Conservation (phyloP, 1,284 basidiomycete genomes). For the Cutaneotrichosporon cutaneum region DNA sequence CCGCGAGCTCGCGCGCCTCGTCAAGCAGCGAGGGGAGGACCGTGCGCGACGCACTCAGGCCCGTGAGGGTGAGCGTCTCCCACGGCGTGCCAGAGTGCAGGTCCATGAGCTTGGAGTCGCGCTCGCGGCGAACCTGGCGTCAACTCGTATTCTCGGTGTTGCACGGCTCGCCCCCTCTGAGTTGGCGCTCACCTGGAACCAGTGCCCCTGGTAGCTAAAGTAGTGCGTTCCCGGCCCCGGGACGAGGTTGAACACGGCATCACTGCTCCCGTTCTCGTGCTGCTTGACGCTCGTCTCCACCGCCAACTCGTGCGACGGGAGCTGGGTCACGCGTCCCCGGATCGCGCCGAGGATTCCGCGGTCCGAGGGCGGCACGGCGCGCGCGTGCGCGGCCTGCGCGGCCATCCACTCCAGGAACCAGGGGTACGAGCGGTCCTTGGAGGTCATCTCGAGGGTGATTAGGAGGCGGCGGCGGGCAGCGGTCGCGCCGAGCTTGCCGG, state of each 20-base stretch:
- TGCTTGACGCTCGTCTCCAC: slow-evolving; percentile 90
- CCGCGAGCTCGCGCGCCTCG: slow-evolving; percentile 85
- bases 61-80: slow-evolving; percentile 95
- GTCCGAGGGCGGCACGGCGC: slow-evolving; percentile 28
- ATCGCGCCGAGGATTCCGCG: slow-evolving; percentile 28
- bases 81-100: slow-evolving; percentile 89
- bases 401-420: slow-evolving; percentile 99
- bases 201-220: slow-evolving; percentile 83
- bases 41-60: slow-evolving; percentile 77
- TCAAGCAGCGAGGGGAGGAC: slow-evolving; percentile 78
- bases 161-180: no score
- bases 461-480: slow-evolving; percentile 84
- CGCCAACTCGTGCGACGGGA: slow-evolving; percentile 84
- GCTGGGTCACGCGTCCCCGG: slow-evolving; percentile 56
- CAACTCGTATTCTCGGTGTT: no score
- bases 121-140: slow-evolving; percentile 83
- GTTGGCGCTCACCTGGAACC: slow-evolving; percentile 84
- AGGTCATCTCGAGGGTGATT: slow-evolving; percentile 93
- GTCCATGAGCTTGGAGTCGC: slow-evolving; percentile 88
- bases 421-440: slow-evolving; percentile 89
- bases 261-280: slow-evolving; percentile 81
- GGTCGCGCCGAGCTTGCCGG: slow-evolving; percentile 66
- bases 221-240: slow-evolving; percentile 95
- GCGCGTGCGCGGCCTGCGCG: slow-evolving; percentile 29
- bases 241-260: slow-evolving; percentile 85